Evolutionary conservation across 2,329 filamentous ascomycete species (phyloP).

Genomic region (Rhexocercosporidium sp.): DNA sequence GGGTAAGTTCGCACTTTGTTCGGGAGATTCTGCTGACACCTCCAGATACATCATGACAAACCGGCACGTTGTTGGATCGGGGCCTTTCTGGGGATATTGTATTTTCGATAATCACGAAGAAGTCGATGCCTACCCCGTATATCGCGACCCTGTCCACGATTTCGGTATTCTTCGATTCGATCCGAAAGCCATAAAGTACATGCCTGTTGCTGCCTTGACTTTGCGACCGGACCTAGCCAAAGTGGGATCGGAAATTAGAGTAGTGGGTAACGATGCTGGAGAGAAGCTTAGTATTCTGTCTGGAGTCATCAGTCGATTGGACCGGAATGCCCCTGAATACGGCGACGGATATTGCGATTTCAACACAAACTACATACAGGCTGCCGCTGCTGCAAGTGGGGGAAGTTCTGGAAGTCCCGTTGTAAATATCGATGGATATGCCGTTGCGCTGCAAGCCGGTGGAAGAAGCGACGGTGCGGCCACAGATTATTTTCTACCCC

Average conservation of each 20-base stretch:
- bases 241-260: slow-evolving; percentile 92
- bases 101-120: slow-evolving; percentile 99
- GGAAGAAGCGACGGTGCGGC: slow-evolving; percentile 93
- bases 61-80: slow-evolving; percentile 90
- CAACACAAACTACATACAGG: slow-evolving; percentile 95
- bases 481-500: slow-evolving; percentile 94
- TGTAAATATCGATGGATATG: slow-evolving; percentile 91
- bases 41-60: slow-evolving; percentile 80
- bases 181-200: slow-evolving; percentile 95
- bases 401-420: slow-evolving; percentile 98
- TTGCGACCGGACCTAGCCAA: slow-evolving; percentile 85
- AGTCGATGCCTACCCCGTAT: slow-evolving; percentile 94
- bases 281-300: slow-evolving; percentile 98
- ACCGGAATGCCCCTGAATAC: slow-evolving; percentile 96
- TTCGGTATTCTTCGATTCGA: slow-evolving; percentile 98
- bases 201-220: slow-evolving; percentile 81
- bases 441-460: slow-evolving; percentile 91
- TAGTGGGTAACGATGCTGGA: slow-evolving; percentile 97
- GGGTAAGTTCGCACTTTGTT: slow-evolving; percentile 54
- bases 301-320: slow-evolving; percentile 93
- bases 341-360: slow-evolving; percentile 98
- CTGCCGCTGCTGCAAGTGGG: slow-evolving; percentile 93
- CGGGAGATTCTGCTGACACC: slow-evolving; percentile 34
- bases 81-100: slow-evolving; percentile 97
- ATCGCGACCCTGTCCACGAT: slow-evolving; percentile 97